Percentiles rank a stretch among this genome's conserved stretches.
Conservation (phyloP, 805 yeast species). For the Sugiyamaella smithiae region DNA sequence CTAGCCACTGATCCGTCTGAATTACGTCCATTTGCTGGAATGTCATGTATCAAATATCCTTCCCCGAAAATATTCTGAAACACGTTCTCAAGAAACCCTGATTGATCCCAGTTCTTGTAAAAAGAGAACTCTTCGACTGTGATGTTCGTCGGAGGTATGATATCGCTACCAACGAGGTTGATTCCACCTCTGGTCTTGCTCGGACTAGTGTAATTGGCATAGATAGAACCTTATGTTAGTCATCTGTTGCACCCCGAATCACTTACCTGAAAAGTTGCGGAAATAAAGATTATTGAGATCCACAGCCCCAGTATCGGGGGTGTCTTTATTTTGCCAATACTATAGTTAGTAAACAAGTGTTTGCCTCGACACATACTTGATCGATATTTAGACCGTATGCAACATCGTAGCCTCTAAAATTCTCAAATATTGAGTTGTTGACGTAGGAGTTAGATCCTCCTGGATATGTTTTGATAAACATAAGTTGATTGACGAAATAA, state of each 20-base stretch:
- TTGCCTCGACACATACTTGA: background rate
- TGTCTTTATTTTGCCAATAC: background rate
- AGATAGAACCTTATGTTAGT: too few species aligned
- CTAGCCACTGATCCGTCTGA: background rate
- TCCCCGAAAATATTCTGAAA: background rate
- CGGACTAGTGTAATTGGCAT: background rate
- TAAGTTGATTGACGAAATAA: background rate
- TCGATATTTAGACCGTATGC: background rate
- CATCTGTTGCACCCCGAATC: too few species aligned
- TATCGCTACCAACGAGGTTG: background rate
- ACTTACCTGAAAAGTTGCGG: background rate
- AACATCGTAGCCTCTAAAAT: background rate
- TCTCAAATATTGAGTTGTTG: background rate
- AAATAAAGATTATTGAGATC: background rate
- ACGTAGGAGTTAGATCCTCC: background rate
- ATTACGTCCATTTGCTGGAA: background rate
- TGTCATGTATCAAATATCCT: background rate
- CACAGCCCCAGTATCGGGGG: background rate
- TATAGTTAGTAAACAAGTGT: background rate
- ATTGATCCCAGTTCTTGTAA: constrained; percentile 1
- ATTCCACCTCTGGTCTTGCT: background rate
- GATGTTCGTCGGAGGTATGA: background rate
- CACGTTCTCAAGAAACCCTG: background rate
- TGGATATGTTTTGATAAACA: background rate
- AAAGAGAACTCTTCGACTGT: background rate